Conservation (phyloP, 1,284 basidiomycete genomes). For the Marasmius fiardii region DNA sequence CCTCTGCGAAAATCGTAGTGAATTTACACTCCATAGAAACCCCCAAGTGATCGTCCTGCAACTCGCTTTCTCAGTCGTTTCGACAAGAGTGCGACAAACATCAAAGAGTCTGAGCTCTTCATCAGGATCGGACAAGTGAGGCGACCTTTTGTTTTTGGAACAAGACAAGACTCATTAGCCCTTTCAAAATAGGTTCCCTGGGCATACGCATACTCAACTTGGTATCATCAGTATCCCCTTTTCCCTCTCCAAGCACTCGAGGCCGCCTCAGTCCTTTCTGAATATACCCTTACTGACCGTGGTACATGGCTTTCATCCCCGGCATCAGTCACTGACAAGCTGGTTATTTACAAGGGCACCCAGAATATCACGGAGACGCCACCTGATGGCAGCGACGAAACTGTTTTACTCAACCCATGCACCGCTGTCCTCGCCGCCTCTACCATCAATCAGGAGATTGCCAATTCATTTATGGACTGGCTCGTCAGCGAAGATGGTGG, state of each 20-base stretch:
- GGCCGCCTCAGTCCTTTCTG: slow-evolving; percentile 39
- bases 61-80: slow-evolving; percentile 50
- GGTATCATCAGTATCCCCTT: slow-evolving; percentile 51
- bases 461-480: not conserved
- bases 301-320: slow-evolving; percentile 42
- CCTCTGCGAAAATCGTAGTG: not conserved
- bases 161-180: not conserved
- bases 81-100: slow-evolving; percentile 55
- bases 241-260: slow-evolving; percentile 44
- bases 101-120: slow-evolving; percentile 48
- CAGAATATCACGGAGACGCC: not conserved
- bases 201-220: slow-evolving; percentile 44
- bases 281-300: slow-evolving; percentile 48
- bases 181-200: slow-evolving; percentile 42
- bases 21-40: not conserved
- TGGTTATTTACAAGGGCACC: not conserved
- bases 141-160: slow-evolving; percentile 2
- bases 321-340: not conserved
- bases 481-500: not conserved
- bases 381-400: not conserved
- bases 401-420: not conserved
- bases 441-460: not conserved
- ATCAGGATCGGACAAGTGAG: slow-evolving; percentile 44
- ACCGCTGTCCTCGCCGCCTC: not conserved
- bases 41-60: slow-evolving; percentile 21